Base-by-base conservation (phyloP, 352 stramenopile genomes). In the Thalassiosira hispida region DNA sequence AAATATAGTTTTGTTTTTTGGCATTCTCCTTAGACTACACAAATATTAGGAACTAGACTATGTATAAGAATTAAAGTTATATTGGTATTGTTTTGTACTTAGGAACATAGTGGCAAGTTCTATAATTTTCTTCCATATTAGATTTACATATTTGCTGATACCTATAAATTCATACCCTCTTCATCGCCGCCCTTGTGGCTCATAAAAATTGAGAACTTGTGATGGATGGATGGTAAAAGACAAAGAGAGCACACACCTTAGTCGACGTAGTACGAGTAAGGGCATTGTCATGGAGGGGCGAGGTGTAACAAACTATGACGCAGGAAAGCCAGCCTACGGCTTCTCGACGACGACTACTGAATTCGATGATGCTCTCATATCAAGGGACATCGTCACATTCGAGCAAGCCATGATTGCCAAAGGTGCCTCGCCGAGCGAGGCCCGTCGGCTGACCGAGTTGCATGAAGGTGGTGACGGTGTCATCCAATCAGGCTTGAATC, bases 281-380 rank as follows among this genome's bases (percentile, higher is more conserved):
- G 29, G n/a, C 8, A 20, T 23, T 12, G 80, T 22, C 20, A 89
- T 89, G 82, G 61, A 88, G 65, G 79, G 85, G 47, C 42, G 71
- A 27, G 86, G 86, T 8, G 75, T 90, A 0, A 87, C 74, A 49
- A 90, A 92, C 63, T 91, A 90, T 73, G 55, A 47, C 8, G 35
- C 18, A 4, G 65, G 81, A 49, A 80, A 81, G 33, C 81, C 86
- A 42, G 78, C 80, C 1, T 85, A 85, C 75, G 68, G 31, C 0
- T 85, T 78, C 23, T 81, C 71, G 8, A 84, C 75, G 7, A 16
- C 27, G 25, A 92, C 86, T 2, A 88, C 83, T 20, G 73, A 92
- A 77, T 92, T 90, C 72, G 86, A 92, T 38, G 86, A 92, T 81
- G 81, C 52, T 29, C 73, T 92, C 2, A 80, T 92, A 16, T 61